phyloP scores from a whole-genome alignment of 2,329 filamentous ascomycete genomes.

The Xylariaceae sp. region DNA sequence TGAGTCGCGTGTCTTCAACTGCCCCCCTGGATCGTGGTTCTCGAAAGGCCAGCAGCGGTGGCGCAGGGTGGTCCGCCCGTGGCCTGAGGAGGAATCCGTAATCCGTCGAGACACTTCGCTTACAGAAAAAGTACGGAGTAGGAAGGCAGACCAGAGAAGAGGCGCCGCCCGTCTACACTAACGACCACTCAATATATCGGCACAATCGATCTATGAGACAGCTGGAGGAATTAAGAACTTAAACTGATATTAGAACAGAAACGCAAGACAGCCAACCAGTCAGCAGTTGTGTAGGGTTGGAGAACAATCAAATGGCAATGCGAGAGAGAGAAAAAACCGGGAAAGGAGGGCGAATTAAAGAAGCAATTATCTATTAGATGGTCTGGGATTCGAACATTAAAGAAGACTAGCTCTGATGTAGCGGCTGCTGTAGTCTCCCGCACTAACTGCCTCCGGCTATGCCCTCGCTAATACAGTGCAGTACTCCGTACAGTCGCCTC shows the following conservation, averaged over 20 bases:
- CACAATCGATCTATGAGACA: conserved; percentile 7
- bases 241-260: conserved; percentile 10
- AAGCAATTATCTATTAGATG: conserved; percentile 16
- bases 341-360: conserved; percentile 18
- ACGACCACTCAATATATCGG: not conserved
- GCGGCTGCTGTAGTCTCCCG: not conserved
- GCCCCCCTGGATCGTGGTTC: conserved; percentile 1
- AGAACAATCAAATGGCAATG: conserved; percentile 4
- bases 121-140: not conserved
- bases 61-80: not conserved
- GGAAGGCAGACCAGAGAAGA: not conserved
- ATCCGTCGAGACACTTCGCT: not conserved
- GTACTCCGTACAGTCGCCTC: not conserved
- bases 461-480: not conserved
- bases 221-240: not conserved
- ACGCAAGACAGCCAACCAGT: conserved; percentile 5
- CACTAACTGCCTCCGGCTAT: not conserved
- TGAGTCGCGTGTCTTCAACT: conserved; percentile 8
- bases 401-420: conserved; percentile 11
- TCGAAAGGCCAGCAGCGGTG: not conserved
- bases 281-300: conserved; percentile 11
- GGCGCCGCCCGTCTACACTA: not conserved
- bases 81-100: not conserved
- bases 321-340: conserved; percentile 7
- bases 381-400: conserved; percentile 16